Conservation (phyloP, 2,329 filamentous ascomycete species). For the Didymella keratinophila region DNA sequence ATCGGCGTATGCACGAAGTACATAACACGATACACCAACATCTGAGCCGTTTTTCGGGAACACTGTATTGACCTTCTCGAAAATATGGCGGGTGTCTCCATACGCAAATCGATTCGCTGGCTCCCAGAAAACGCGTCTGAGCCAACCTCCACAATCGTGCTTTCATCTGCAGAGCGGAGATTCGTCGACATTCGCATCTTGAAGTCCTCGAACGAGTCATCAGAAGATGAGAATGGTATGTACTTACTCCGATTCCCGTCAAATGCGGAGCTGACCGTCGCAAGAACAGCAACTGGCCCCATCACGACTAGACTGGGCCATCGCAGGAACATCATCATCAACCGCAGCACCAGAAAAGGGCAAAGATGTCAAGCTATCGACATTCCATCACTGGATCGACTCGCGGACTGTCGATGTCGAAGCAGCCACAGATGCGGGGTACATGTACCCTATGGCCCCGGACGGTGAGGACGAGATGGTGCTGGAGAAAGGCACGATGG, state of each 20-base stretch:
- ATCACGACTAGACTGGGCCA: background rate
- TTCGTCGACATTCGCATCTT: background rate
- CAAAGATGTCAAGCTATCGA: background rate
- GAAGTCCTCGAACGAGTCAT: background rate
- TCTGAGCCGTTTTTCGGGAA: no score
- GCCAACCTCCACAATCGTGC: background rate
- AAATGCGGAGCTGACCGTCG: background rate
- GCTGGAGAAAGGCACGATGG: background rate
- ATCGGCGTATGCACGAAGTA: no score
- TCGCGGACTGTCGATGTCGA: background rate
- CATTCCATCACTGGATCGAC: background rate
- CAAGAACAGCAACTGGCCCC: background rate
- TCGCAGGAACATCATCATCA: background rate
- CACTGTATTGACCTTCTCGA: no score
- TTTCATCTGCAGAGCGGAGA: background rate
- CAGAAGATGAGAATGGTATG: background rate
- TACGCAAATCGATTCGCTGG: conserved; percentile 1
- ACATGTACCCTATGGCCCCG: background rate
- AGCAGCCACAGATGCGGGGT: background rate
- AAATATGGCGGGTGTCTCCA: background rate
- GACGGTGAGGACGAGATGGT: background rate
- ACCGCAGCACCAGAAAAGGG: background rate
- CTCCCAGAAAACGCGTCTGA: background rate
- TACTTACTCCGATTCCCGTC: background rate
- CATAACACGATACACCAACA: no score